Base-by-base conservation (phyloP, 148 eudicot genomes). In the Persicaria tinctoria region DNA sequence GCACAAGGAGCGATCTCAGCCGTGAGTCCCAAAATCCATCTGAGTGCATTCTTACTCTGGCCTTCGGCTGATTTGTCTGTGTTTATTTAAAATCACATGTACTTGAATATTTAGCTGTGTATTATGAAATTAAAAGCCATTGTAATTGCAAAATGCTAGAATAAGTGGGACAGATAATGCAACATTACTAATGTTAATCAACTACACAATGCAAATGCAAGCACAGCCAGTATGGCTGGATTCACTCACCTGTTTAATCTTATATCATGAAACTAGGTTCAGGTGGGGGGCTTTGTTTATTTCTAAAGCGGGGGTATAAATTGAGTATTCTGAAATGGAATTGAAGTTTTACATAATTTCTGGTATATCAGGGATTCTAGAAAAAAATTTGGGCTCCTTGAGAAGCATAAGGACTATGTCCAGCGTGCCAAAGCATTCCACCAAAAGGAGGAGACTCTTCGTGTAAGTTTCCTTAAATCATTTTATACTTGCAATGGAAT, bases 1-100 rank as follows among this genome's bases (percentile, higher is more conserved):
- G 8, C 92, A 94, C 81, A 85, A 94, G 84, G 98, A 94, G 83
- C 90, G 97, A 51, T 57, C 97, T 47, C 98, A 91, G 80, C 97
- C 91, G 98, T 94, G 56, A 84, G 97, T 90, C 64, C 51, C 69
- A 8, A 53, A n/a, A 48, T 78, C 68, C 6, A 4, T 57, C 9
- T 51, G 46, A 27, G 18, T 49, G 46, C 45, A 7, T 38, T 14
- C 12, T 47, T 45, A 48, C 1, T 48, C 44, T 48, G 3, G 8
- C 7, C 38, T 71, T 23, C 45, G 44, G n/a, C 13, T 23, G 16
- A 6, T 13, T 17, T 13, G 2, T 3, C 32, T 38, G 6, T 13
- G 38, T 9, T 3, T 3, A 14, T 6, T 8, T 6, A 16, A 45
- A 11, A 16, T 2, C 6, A 10, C 41, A 13, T 20, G 47, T 3